Percentiles rank a stretch among this genome's conserved stretches.
These are phyloP conservation scores for Cenchrus purpureus DNA, from an alignment of 176 grass and related monocot genomes.

Conservation along the genomic window DNA sequence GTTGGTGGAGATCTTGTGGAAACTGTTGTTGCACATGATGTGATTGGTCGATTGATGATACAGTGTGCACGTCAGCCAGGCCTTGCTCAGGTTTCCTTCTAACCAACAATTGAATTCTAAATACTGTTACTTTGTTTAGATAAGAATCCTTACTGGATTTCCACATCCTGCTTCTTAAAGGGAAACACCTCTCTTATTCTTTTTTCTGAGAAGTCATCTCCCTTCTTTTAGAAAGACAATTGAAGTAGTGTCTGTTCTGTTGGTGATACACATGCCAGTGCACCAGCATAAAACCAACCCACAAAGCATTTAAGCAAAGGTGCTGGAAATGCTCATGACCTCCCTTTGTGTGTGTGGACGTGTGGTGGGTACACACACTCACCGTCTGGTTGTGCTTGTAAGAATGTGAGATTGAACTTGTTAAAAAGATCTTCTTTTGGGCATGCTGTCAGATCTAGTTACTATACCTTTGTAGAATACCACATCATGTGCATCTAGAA, in stretches of 20 bases:
- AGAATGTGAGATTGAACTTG: not conserved
- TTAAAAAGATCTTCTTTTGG: not conserved
- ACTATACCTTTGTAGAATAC: not conserved
- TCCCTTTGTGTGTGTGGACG: not conserved
- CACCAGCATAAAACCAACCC: not conserved
- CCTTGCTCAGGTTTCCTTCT: conserved; percentile 73
- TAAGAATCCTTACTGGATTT: not conserved
- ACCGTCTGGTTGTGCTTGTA: conserved; percentile 12
- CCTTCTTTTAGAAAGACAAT: not conserved
- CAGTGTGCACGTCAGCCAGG: conserved; percentile 84
- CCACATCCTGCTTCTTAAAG: not conserved
- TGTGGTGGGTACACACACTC: not conserved
- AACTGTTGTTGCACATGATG: conserved; percentile 91
- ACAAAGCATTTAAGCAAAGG: not conserved
- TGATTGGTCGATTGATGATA: conserved; percentile 84
- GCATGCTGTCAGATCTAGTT: conserved; percentile 10
- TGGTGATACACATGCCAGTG: not conserved
- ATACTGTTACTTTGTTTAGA: conserved; percentile 22
- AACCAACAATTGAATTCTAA: conserved; percentile 27
- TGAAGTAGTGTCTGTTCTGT: not conserved
- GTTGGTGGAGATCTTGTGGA: conserved; percentile 84
- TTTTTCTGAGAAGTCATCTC: no score
- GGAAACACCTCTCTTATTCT: not conserved
- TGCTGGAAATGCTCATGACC: not conserved
- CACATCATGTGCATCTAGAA: conserved; percentile 1